A percentile compares a stretch with the other conserved stretches of the same genome.
phyloP scores from a whole-genome alignment of 352 stramenopile species.

The Globisporangium barbulae region DNA sequence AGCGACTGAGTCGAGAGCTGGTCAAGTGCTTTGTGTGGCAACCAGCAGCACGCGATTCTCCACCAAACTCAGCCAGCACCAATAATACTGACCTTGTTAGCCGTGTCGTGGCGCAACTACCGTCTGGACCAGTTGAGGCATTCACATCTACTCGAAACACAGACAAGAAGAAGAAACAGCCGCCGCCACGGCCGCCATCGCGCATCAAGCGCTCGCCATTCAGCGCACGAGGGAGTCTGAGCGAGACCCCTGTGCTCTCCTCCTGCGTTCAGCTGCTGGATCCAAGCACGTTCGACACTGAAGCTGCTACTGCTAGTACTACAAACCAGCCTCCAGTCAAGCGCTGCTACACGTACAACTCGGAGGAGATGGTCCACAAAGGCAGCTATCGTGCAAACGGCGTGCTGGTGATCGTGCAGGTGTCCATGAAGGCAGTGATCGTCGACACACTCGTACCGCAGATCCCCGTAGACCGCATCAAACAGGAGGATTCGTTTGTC shows the following conservation, averaged over 20 bases:
- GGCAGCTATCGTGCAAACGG: conserved; percentile 59
- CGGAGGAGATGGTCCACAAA: conserved; percentile 52
- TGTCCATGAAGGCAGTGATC: conserved; percentile 52
- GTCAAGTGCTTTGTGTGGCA: conserved; percentile 35
- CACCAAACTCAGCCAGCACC: neutral
- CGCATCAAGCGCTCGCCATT: conserved; percentile 28
- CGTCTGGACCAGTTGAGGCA: conserved; percentile 24
- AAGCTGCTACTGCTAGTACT: neutral
- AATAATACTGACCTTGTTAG: neutral
- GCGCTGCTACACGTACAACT: conserved; percentile 45
- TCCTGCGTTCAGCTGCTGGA: conserved; percentile 54
- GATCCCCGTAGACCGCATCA: conserved; percentile 42
- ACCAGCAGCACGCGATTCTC: neutral
- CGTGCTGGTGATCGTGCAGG: conserved; percentile 47
- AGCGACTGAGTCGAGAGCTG: conserved; percentile 25
- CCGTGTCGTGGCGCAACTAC: conserved; percentile 29
- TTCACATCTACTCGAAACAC: conserved; percentile 10
- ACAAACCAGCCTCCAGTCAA: neutral
- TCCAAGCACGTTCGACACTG: conserved; percentile 12
- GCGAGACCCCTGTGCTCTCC: conserved; percentile 17
- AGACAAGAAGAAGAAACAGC: conserved; percentile 11
- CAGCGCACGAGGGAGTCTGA: conserved; percentile 16
- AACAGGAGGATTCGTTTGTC: conserved; percentile 51
- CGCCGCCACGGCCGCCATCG: neutral
- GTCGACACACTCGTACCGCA: conserved; percentile 23